A percentile compares a stretch with the other conserved stretches of the same genome.
These are phyloP conservation scores for Naegleria fowleri DNA, from an alignment of 208 protist genomes.

Conservation along the genomic window DNA sequence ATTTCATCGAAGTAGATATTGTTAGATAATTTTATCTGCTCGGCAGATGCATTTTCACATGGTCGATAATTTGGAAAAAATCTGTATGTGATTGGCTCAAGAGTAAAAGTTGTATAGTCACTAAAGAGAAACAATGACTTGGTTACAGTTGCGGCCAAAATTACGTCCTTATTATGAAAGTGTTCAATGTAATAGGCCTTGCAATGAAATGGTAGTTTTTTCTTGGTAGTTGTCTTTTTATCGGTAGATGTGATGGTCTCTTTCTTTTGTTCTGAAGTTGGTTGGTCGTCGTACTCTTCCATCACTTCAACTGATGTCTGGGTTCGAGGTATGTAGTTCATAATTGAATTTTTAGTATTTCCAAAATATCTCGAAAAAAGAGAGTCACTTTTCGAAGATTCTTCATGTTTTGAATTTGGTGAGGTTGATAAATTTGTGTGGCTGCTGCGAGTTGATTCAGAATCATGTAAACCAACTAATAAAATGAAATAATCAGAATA, in stretches of 20 bases:
- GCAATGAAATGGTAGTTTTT: background rate
- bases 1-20: conserved; percentile 13
- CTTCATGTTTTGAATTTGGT: background rate
- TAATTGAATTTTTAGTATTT: background rate
- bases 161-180: background rate
- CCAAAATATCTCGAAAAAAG: background rate
- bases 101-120: background rate
- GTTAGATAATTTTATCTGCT: background rate
- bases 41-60: no score
- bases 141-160: background rate
- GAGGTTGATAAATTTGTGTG: background rate
- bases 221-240: background rate
- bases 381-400: background rate
- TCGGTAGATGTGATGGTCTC: background rate
- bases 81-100: conserved; percentile 15
- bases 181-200: background rate
- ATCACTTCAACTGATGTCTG: background rate
- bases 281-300: background rate
- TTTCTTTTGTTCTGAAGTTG: no score
- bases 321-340: background rate
- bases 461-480: background rate
- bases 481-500: conserved; percentile 13
- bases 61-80: conserved; percentile 18
- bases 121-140: conserved; percentile 8
- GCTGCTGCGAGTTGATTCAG: background rate